A percentile compares a stretch with the other conserved stretches of the same genome.
These are phyloP conservation scores for Nakazawaea ambrosiae DNA, from an alignment of 805 yeast genomes.

Conservation along the genomic window DNA sequence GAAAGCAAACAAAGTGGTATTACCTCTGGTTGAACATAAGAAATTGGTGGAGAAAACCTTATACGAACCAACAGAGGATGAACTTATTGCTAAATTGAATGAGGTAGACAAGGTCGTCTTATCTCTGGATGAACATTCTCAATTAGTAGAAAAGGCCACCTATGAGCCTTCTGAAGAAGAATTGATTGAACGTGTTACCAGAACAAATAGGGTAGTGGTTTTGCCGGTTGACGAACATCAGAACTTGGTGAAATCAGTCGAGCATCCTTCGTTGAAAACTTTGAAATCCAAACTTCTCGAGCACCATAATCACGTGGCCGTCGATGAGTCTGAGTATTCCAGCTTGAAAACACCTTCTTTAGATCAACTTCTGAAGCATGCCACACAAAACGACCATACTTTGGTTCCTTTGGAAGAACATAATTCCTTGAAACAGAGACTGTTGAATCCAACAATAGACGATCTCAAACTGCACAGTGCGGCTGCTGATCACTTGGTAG, in stretches of 20 bases:
- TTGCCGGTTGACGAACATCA: constrained; percentile 14
- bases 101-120: neutral
- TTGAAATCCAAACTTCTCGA: constrained; percentile 5
- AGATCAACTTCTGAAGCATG: neutral
- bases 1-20: neutral
- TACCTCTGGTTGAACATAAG: no score
- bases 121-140: no score
- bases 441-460: constrained; percentile 15
- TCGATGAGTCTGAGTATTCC: neutral
- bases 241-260: constrained; percentile 8
- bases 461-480: neutral
- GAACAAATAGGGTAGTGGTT: no score
- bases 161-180: constrained; percentile 14
- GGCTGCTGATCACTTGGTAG: neutral
- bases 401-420: constrained; percentile 2
- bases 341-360: constrained; percentile 1
- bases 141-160: constrained; percentile 10
- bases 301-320: neutral
- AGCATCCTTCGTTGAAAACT: constrained; percentile 14
- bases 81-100: constrained; percentile 4
- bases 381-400: neutral
- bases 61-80: constrained; percentile 14
- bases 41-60: constrained; percentile 10
- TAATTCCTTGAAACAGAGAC: constrained; percentile 8
- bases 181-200: no score